Evolutionary conservation across 768 basidiomycete species (phyloP), one percentile per base, ranked within the genome.

Genomic region (Tylopilus felleus): DNA sequence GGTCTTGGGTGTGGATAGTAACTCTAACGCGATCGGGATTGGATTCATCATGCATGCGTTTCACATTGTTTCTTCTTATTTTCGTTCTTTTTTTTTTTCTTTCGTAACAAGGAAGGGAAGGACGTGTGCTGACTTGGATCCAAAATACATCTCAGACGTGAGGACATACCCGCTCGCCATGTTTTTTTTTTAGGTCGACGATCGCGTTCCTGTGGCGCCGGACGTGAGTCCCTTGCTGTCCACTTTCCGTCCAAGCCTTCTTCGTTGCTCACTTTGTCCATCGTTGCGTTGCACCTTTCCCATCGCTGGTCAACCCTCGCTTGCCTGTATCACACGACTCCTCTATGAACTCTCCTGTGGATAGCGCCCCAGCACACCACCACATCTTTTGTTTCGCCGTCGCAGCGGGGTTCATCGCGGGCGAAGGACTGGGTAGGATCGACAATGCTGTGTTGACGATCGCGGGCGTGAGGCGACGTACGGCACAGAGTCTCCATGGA

Each of bases 401-500:
- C 23, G 72, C 75, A 12, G 72, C 75, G 4, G 75, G 75, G 4
- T 69, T 74, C 58, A 69, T 76, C 43, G 74, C 73, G 8, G 74
- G 75, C 8, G 74, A 76, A 50, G 75, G 75, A 27, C 60, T 74
- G 1, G 75, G 74, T 3, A 71, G 71, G 13, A 71, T 72, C 36
- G 63, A 67, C 21, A 72, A 64, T 14, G 71, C 71, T 1, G 57
- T 69, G 8, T 21, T 72, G 22, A 64, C 67, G 41, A 71, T 71
- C 31, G 71, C 64, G 1, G 65, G 65, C 6, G 65, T 71, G 5
- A 55, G 62, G 55, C 60, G 1, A 53, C 47, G 47, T 58, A 67
- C n/a, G 67, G 71, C 3, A 68, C 65, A 10, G 3, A 68, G 69
- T 36, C 35, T 16, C 49, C 61, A 65, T 19, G 63, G 57, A 0